Base-by-base conservation (phyloP, 768 basidiomycete species). In the Gyrodon lividus region DNA sequence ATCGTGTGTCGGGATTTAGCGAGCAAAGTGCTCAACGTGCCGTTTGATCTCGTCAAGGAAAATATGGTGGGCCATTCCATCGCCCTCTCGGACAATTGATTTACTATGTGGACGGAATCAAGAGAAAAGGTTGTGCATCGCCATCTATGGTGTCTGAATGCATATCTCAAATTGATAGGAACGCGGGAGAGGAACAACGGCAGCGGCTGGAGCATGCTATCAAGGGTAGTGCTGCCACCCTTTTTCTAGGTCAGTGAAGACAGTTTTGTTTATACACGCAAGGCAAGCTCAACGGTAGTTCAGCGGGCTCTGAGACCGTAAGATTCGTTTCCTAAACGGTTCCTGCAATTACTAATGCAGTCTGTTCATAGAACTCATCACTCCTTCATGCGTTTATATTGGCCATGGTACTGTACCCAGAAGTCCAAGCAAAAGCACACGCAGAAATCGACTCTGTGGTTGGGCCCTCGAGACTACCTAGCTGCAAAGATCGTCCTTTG, bases 331-430 rank as follows among this genome's bases (percentile, higher is more conserved):
- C 4, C 2, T 10, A 8, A 14, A 42, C 24, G 20, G 6, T 5
- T 14, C 24, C 16, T 33, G 9, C 16, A 13, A 30, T 46, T 10
- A 35, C 9, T 22, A 13, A 40, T 20, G 3, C 42, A 6, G 23
- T 33, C 8, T n/a, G 19, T 14, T 13, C 26, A 26, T 20, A 56
- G 55, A 56, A 22, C 6, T 37, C 43, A 5, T 42, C 48, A 23
- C 23, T 45, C 7, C 30, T 56, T 23, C 46, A 47, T 38, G 34
- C 43, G 4, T 59, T 61, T 40, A 40, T 61, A 20, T 45, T 61
- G n/a, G 60, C 60, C n/a, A 59, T 61, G 55, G 17, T 56, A 14
- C 50, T 56, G 9, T 53, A 54, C 31, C 60, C 60, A 2, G 55
- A 61, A 3, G 44, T 48, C 3, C 55, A 59, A 40, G 20, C 23